Conservation (phyloP, 1,284 basidiomycete genomes). For the Afroboletus lepidellus region DNA sequence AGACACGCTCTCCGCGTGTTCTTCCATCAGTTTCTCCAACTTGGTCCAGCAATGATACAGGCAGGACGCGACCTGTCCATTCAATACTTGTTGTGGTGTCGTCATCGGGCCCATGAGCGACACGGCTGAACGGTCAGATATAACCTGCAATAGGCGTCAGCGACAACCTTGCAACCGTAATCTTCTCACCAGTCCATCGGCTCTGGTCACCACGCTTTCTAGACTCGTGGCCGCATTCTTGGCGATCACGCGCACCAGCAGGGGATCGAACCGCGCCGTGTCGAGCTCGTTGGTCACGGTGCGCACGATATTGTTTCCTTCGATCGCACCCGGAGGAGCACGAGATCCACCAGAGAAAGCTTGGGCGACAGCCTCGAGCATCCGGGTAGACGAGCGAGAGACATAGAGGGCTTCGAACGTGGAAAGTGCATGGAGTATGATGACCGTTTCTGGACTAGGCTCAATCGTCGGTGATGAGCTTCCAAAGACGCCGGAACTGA, state of each 20-base stretch:
- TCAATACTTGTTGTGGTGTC: conserved; percentile 74
- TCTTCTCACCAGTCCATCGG: conserved; percentile 65
- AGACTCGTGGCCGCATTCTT: conserved; percentile 67
- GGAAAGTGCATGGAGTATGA: conserved; percentile 80
- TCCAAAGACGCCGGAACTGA: conserved; percentile 2
- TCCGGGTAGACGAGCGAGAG: conserved; percentile 74
- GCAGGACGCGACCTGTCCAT: conserved; percentile 75
- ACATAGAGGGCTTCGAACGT: conserved; percentile 85
- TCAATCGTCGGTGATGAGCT: conserved; percentile 44
- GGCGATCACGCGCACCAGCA: conserved; percentile 78
- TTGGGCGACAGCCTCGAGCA: conserved; percentile 77
- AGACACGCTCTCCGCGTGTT: conserved; percentile 66
- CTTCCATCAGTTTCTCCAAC: conserved; percentile 67
- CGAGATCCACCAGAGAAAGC: conserved; percentile 69
- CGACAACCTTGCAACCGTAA: background rate
- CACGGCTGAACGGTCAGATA: conserved; percentile 75
- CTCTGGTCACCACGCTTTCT: conserved; percentile 59
- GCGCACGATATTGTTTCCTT: conserved; percentile 76
- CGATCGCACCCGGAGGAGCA: conserved; percentile 68
- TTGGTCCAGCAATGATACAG: conserved; percentile 76
- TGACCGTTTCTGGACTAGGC: conserved; percentile 92
- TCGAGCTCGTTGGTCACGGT: conserved; percentile 88
- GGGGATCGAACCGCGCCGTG: conserved; percentile 88
- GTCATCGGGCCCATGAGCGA: conserved; percentile 75
- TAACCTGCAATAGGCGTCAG: conserved; percentile 46